A percentile compares a stretch with the other conserved stretches of the same genome.
Evolutionary conservation across 192 early-diverging fungal species (phyloP).

Genomic region (Coemansia sp.): DNA sequence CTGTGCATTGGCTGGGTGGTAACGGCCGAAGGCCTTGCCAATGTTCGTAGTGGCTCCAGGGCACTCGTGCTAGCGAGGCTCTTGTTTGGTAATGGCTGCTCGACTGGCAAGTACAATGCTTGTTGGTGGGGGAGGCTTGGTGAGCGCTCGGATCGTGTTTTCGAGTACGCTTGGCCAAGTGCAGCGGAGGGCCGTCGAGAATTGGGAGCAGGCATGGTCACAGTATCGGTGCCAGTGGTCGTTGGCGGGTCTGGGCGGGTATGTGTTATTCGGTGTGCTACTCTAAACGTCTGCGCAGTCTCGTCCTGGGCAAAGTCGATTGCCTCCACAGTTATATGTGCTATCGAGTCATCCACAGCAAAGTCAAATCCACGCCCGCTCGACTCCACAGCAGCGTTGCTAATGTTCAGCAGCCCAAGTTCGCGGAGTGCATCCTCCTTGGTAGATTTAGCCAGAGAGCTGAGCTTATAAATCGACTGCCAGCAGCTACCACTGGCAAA

Average conservation of each 20-base stretch:
- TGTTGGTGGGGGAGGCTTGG: background rate
- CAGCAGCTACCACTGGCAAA: conserved; percentile 14
- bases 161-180: background rate
- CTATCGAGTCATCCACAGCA: background rate
- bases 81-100: background rate
- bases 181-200: background rate
- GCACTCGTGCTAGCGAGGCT: background rate
- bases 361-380: background rate
- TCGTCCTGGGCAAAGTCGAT: background rate
- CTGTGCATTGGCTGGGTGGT: background rate
- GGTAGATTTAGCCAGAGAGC: background rate
- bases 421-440: conserved; percentile 1
- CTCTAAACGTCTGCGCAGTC: background rate
- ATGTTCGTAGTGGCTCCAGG: background rate
- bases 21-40: background rate
- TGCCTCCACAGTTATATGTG: background rate
- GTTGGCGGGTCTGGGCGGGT: background rate
- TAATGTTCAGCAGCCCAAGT: conserved; percentile 20
- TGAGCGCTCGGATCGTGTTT: background rate
- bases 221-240: background rate
- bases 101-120: background rate
- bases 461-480: conserved; percentile 21
- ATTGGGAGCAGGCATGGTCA: background rate
- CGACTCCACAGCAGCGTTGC: background rate
- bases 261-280: conserved; percentile 5